A percentile compares a stretch with the other conserved stretches of the same genome.
Evolutionary conservation across 1,284 basidiomycete genomes (phyloP).

Genomic region (Inonotus hispidus): DNA sequence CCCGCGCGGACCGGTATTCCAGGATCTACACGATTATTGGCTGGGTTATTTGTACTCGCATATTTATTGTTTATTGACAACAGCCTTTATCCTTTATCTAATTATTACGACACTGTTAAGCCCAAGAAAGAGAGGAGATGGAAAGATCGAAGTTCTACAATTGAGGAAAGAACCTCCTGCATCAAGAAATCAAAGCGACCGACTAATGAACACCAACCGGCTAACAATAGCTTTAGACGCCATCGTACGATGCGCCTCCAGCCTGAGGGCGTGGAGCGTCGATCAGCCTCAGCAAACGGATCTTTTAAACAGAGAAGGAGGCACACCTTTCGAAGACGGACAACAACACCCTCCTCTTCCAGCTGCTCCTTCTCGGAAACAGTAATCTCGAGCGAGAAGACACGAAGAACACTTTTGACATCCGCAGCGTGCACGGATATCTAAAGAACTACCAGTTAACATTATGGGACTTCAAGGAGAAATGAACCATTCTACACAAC

Average conservation of each 20-base stretch:
- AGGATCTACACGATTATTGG: neutral
- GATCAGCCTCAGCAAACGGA: neutral
- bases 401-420: conserved; percentile 74
- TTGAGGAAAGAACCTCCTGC: neutral
- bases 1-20: no score
- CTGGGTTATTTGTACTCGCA: neutral
- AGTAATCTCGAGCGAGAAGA: conserved; percentile 82
- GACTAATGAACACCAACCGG: neutral
- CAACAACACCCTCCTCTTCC: conserved; percentile 73
- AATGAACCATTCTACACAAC: conserved; percentile 30
- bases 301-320: neutral
- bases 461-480: conserved; percentile 11
- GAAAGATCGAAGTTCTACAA: neutral
- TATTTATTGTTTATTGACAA: neutral
- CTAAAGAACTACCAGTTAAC: conserved; percentile 34
- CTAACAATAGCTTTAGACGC: conserved; percentile 15
- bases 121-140: conserved; percentile 5
- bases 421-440: conserved; percentile 85
- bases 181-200: neutral
- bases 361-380: conserved; percentile 78
- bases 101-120: neutral
- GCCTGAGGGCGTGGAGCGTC: conserved; percentile 18
- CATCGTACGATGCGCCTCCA: conserved; percentile 25
- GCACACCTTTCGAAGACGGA: conserved; percentile 67
- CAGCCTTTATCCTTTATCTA: neutral